Evolutionary conservation across 2,329 filamentous ascomycete genomes (phyloP).

Genomic region (Pseudogymnoascus pannorum): DNA sequence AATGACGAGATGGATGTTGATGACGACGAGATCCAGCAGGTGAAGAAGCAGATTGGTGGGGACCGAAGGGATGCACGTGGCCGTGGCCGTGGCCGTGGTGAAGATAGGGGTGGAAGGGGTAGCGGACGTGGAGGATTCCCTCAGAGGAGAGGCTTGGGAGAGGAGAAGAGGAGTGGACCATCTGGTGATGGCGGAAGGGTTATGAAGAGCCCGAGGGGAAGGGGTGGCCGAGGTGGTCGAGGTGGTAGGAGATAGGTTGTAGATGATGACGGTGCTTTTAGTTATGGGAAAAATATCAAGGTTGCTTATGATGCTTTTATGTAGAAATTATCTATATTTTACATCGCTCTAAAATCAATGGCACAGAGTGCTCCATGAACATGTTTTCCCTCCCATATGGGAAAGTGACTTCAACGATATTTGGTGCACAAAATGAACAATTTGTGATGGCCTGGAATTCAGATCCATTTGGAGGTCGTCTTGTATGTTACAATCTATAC

Average conservation of each 20-base stretch:
- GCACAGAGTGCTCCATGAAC: background rate
- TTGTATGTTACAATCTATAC: conserved; percentile 22
- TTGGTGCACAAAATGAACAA: background rate
- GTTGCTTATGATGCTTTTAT: conserved; percentile 6
- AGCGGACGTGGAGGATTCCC: conserved; percentile 38
- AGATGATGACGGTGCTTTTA: conserved; percentile 5
- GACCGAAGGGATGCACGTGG: conserved; percentile 28
- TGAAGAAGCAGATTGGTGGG: conserved; percentile 41
- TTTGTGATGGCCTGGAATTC: background rate
- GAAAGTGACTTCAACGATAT: background rate
- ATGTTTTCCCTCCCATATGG: background rate
- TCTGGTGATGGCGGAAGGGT: conserved; percentile 21
- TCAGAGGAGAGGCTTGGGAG: conserved; percentile 43
- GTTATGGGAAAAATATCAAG: conserved; percentile 7
- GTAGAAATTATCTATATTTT: conserved; percentile 5
- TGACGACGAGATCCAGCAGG: conserved; percentile 40
- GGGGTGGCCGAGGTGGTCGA: conserved; percentile 18
- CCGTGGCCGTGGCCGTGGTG: conserved; percentile 26
- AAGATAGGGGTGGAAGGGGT: conserved; percentile 31
- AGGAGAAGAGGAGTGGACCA: conserved; percentile 25
- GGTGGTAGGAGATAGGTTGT: conserved; percentile 20
- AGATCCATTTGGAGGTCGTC: conserved; percentile 12
- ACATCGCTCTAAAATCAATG: background rate
- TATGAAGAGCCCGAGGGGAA: conserved; percentile 19
- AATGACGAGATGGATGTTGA: conserved; percentile 44